Base-by-base conservation (phyloP, 164 flowering plant species). In the Piper longum region DNA sequence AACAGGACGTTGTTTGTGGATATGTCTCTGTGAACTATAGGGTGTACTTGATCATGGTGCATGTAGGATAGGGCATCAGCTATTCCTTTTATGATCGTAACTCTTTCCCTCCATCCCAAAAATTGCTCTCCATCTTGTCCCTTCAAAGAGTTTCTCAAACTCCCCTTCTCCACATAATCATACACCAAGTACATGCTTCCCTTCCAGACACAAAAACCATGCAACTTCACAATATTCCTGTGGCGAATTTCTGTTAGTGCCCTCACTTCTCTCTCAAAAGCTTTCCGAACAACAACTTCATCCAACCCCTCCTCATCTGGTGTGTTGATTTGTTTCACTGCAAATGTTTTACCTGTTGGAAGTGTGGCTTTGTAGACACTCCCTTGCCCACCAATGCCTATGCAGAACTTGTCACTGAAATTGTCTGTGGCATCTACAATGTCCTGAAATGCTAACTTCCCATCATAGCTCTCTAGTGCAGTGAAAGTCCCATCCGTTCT, bases 141-240 rank as follows among this genome's bases (percentile, higher is more conserved):
- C 19, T 55, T 16, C 57, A 55, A 55, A 1, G 19, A 5, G 7
- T 26, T 8, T 7, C 57, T 26, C 41, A 19, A 16, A 4, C 41
- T 26, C 67, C 36, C 36, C 36, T 26, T 26, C 36, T 26, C 36
- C 36, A 26, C 36, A 26, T 26, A 26, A 26, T 26, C 36, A 26
- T 26, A 26, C 36, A 26, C 36, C 36, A 26, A 26, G 36, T 64
- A 75, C 68, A 67, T 62, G 67, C 41, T 19, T n/a, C 64, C 70
- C 3, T 64, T 66, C 51, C 4, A 19, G 44, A 62, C 40, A 39
- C 70, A 64, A 65, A 69, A 75, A 16, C 78, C 78, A 57, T 71
- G 67, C 72, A 77, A 36, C 19, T 66, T 77, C 14, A 77, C 74
- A 19, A 77, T 68, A 59, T 77, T 77, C 11, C 77, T 66, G 56